Percentiles rank a stretch among this genome's conserved stretches.
Evolutionary conservation across 495 filamentous ascomycete species (phyloP).

Genomic region (Xylaria venustula): DNA sequence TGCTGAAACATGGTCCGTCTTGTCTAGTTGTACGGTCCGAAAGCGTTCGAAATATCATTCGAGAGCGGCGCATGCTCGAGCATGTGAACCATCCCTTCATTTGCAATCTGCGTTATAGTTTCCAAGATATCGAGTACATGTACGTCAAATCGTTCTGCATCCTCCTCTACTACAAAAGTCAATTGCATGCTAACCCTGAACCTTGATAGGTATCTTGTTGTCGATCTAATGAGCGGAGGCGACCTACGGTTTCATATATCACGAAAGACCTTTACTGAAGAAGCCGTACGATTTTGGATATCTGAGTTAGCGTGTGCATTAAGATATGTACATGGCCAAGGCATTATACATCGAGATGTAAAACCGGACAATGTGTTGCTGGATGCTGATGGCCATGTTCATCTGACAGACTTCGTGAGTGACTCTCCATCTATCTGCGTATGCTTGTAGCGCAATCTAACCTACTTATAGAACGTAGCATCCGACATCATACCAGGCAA

Average conservation of each 20-base stretch:
- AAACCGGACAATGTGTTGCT: slow-evolving; percentile 97
- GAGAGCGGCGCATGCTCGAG: slow-evolving; percentile 95
- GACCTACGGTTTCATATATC: slow-evolving; percentile 98
- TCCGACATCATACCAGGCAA: slow-evolving; percentile 87
- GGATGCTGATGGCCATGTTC: slow-evolving; percentile 92
- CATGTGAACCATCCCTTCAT: slow-evolving; percentile 97
- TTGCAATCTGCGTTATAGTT: slow-evolving; percentile 97
- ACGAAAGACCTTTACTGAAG: slow-evolving; percentile 95
- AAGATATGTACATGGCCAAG: slow-evolving; percentile 85
- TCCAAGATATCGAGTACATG: slow-evolving; percentile 99
- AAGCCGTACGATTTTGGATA: slow-evolving; percentile 95
- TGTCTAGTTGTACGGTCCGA: slow-evolving; percentile 87
- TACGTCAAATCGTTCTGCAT: slow-evolving; percentile 56
- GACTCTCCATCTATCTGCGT: neutral
- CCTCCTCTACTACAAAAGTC: neutral
- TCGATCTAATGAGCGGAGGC: slow-evolving; percentile 97
- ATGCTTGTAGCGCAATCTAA: slow-evolving; percentile 5
- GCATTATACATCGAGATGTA: slow-evolving; percentile 93
- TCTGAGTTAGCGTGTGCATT: slow-evolving; percentile 90
- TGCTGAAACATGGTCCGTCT: slow-evolving; percentile 6
- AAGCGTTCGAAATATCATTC: slow-evolving; percentile 96
- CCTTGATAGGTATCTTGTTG: slow-evolving; percentile 82
- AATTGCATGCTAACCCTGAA: slow-evolving; percentile 17
- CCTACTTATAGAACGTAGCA: slow-evolving; percentile 75
- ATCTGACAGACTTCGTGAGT: slow-evolving; percentile 95